phyloP scores from a whole-genome alignment of 169 alveolate genomes.

The Babesia microti region DNA sequence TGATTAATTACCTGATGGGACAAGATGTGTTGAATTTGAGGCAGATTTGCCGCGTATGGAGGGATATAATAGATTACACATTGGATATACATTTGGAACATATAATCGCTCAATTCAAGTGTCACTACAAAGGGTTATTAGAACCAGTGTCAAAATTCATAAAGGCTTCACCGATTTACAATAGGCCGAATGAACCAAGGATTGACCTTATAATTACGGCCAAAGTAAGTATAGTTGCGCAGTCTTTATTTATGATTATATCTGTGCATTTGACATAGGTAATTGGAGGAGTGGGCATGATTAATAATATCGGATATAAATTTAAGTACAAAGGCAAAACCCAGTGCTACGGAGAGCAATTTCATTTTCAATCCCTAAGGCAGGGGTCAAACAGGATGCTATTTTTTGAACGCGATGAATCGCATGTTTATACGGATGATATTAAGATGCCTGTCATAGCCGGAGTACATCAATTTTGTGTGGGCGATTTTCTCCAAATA shows the following conservation, averaged over 20 bases:
- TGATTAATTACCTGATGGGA: conserved; percentile 37
- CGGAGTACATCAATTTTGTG: conserved; percentile 31
- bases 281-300: no score
- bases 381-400: conserved; percentile 15
- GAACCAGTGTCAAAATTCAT: conserved; percentile 21
- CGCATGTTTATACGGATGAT: conserved; percentile 36
- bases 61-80: conserved; percentile 15
- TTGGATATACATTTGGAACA: conserved; percentile 17
- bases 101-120: conserved; percentile 20
- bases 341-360: conserved; percentile 28
- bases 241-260: no score
- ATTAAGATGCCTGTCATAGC: conserved; percentile 25
- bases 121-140: conserved; percentile 22
- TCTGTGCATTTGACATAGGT: no score
- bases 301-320: no score
- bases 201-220: conserved; percentile 40
- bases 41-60: conserved; percentile 29
- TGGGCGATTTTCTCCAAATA: conserved; percentile 40
- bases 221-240: no score
- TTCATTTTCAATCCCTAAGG: conserved; percentile 31
- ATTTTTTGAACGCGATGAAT: conserved; percentile 33
- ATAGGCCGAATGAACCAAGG: conserved; percentile 31
- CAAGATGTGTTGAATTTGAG: conserved; percentile 5
- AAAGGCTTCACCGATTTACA: conserved; percentile 31
- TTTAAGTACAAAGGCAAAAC: no score